Conservation (phyloP, 2,329 filamentous ascomycete genomes). For the Sporothrix sp. region DNA sequence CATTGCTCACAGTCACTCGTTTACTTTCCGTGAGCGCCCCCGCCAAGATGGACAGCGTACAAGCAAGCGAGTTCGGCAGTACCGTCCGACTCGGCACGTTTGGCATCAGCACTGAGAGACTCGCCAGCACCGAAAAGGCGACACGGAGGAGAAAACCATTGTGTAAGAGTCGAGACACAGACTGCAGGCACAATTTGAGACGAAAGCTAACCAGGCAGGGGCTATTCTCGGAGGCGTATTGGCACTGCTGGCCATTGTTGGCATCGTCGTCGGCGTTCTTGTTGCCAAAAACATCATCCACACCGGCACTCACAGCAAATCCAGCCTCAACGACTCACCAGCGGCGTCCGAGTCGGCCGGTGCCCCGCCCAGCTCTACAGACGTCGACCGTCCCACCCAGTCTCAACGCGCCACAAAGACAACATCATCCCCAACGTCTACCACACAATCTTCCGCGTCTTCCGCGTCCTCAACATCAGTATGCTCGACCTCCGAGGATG, state of each 20-base stretch:
- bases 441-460: no score
- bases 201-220: background rate
- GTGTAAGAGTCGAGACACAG: no score
- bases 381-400: background rate
- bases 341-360: background rate
- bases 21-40: no score
- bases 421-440: no score
- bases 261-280: slow-evolving; percentile 5
- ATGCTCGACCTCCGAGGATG: slow-evolving; percentile 4
- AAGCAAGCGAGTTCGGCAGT: slow-evolving; percentile 1
- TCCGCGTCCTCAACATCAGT: background rate
- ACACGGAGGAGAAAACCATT: background rate
- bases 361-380: no score
- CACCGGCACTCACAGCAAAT: background rate
- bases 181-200: background rate
- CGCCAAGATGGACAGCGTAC: no score
- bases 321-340: background rate
- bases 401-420: background rate
- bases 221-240: background rate
- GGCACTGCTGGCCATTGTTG: background rate
- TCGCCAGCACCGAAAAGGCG: background rate
- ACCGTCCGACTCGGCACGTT: slow-evolving; percentile 2
- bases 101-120: slow-evolving; percentile 7
- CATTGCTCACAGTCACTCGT: no score
- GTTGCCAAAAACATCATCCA: slow-evolving; percentile 7